Percentiles rank a stretch among this genome's conserved stretches.
Evolutionary conservation across 106 monocot genomes (phyloP).

Genomic region (Dendrobium officinale): DNA sequence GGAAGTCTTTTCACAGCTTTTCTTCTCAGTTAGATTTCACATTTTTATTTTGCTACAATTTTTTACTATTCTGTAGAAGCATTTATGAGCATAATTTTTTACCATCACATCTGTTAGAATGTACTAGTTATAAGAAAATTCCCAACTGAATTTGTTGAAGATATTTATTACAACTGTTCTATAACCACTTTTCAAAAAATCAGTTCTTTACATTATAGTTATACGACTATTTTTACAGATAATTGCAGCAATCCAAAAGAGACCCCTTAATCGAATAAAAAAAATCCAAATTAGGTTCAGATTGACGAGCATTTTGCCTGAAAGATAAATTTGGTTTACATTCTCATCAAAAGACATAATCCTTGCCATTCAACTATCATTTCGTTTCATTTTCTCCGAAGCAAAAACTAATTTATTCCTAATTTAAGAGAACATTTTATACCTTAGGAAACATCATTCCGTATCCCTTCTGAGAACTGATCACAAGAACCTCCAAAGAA

Average conservation of each 20-base stretch:
- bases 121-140: no score
- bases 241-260: neutral
- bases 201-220: no score
- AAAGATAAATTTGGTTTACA: neutral
- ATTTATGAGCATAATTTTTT: no score
- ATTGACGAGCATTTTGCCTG: neutral
- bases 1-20: no score
- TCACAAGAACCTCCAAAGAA: slow-evolving; percentile 56
- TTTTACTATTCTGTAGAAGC: no score
- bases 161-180: no score
- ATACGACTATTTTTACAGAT: no score
- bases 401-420: neutral
- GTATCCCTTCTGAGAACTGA: slow-evolving; percentile 68
- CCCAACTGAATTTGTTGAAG: no score
- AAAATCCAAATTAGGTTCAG: neutral
- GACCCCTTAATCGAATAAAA: neutral
- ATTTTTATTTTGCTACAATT: no score
- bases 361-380: neutral
- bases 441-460: slow-evolving; percentile 79
- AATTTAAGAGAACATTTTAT: neutral
- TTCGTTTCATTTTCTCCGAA: neutral
- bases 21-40: no score
- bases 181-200: no score
- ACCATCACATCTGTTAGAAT: no score
- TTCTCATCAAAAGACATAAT: neutral